phyloP scores from a whole-genome alignment of 2,329 filamentous ascomycete genomes.

The Taxawa tesnikishii region DNA sequence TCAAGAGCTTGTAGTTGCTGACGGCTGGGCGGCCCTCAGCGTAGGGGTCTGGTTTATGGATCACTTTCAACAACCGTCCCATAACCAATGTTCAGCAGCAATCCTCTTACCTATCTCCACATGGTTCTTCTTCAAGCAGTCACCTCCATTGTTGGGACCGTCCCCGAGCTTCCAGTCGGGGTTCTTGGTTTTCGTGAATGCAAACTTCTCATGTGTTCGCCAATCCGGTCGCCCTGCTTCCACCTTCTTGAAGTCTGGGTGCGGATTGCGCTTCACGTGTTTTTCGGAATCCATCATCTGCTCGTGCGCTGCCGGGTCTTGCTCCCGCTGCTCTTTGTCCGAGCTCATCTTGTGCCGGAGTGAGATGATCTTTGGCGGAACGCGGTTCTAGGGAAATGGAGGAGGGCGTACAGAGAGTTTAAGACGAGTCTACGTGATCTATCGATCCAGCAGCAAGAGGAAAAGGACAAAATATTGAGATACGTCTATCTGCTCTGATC shows the following conservation, averaged over 20 bases:
- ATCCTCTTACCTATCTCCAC: constrained; percentile 29
- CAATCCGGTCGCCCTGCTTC: constrained; percentile 55
- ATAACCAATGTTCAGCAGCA: not conserved
- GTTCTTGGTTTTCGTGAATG: constrained; percentile 49
- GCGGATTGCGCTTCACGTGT: constrained; percentile 48
- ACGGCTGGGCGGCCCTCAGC: constrained; percentile 51
- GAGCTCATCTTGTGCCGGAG: constrained; percentile 17
- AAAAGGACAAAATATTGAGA: no score
- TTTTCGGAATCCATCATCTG: constrained; percentile 31
- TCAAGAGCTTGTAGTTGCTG: constrained; percentile 86
- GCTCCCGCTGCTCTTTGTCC: constrained; percentile 14
- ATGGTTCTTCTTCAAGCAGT: constrained; percentile 45
- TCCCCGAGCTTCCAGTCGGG: constrained; percentile 54
- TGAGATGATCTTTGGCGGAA: no score
- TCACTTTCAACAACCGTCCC: no score
- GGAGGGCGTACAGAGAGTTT: no score
- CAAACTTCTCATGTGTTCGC: constrained; percentile 40
- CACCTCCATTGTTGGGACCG: constrained; percentile 49
- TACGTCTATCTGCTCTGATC: no score
- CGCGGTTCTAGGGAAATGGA: no score
- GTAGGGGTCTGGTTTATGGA: constrained; percentile 52
- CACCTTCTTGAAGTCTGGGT: constrained; percentile 63
- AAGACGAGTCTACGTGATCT: no score
- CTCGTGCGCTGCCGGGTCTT: constrained; percentile 15
- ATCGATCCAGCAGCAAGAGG: no score